These are phyloP conservation scores for Diaporthe sp. DNA, from an alignment of 2,329 filamentous ascomycete genomes.

Conservation along the genomic window DNA sequence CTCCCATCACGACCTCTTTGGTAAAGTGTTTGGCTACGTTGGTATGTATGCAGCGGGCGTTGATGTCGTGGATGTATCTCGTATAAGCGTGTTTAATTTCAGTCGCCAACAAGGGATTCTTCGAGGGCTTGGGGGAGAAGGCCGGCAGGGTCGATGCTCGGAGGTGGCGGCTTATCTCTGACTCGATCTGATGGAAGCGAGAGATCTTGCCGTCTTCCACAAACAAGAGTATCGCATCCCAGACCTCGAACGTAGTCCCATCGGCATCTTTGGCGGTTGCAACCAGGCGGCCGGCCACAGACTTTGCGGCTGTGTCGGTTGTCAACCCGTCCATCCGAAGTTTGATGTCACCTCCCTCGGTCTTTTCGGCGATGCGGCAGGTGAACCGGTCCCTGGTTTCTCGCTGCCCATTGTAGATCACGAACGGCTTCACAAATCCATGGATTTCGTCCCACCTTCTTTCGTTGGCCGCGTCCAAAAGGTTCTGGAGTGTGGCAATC, in stretches of 20 bases:
- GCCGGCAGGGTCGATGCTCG: neutral
- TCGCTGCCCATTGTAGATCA: neutral
- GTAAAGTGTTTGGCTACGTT: neutral
- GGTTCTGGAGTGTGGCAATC: neutral
- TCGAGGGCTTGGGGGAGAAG: neutral
- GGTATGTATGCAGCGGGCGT: neutral
- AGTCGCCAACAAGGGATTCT: neutral
- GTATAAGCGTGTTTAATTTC: neutral
- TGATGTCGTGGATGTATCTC: neutral
- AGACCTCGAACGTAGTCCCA: neutral
- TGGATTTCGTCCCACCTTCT: neutral
- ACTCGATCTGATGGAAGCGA: neutral
- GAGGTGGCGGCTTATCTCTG: neutral
- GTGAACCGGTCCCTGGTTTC: neutral
- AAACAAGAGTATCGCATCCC: neutral
- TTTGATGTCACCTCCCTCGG: neutral
- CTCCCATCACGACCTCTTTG: rapidly evolving
- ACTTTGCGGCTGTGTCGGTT: neutral
- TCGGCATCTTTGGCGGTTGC: neutral
- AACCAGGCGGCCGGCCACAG: neutral
- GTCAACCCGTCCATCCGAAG: neutral
- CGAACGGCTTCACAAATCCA: neutral
- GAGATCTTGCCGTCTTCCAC: neutral
- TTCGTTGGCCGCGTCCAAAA: neutral
- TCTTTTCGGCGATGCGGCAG: neutral